Evolutionary conservation across 2,329 filamentous ascomycete species (phyloP), one percentile per base, ranked within the genome.

Genomic region (Neophaeococcomyces mojaviensis): DNA sequence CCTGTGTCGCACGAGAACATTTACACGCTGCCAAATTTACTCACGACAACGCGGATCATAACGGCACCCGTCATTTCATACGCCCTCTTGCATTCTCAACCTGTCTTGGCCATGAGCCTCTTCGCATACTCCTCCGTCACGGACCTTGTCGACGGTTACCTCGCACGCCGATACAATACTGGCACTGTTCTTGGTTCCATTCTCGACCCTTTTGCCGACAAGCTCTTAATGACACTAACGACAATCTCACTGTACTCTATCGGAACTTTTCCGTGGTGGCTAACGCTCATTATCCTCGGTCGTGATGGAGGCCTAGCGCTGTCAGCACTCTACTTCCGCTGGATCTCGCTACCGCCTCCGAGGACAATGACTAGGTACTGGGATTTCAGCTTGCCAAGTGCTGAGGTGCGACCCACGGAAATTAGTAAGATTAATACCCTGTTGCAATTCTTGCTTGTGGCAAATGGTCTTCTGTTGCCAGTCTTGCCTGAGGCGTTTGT

Each of bases 151-250:
- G 92, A 98, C 63, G 92, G 92, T 47, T 97, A 84, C 76, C 92
- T 98, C 58, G 92, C 92, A 20, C 79, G 92, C 33, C 78, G 76
- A 49, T 97, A 85, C 81, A 84, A 90, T 41, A 76, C 88, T 47
- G 85, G 92, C 65, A 97, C 92, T 0, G 90, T 98, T 1, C 88
- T 97, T 8, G 92, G 92, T 45, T 94, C 87, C 45, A 81, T 98
- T 24, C 88, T 98, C 51, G 89, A 95, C 60, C 92, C 92, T 4
- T 92, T 96, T 85, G 92, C 92, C 2, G 92, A 98, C 67, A 98
- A 98, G 70, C 78, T 81, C 7, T 76, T 98, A 53, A 97, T 98
- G 92, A 96, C 90, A 0, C 81, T 95, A 48, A 69, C 97, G 36
- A 88, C 89, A 3, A 73, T 84, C 51, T 34, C 35, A 6, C 33